phyloP scores from a whole-genome alignment of 305 asterid species.

The Solanum hybrid region DNA sequence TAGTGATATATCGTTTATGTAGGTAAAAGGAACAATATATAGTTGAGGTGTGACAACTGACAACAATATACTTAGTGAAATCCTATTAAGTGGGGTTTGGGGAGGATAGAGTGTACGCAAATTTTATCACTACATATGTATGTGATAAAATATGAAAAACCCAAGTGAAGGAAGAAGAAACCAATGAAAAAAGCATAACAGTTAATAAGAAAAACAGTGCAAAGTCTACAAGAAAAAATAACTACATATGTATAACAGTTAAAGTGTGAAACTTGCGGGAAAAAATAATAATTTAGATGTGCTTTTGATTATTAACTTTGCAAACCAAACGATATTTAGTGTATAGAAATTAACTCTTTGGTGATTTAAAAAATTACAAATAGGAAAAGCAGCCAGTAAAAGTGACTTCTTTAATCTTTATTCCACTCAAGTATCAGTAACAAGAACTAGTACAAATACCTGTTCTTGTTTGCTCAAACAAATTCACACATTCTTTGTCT shows the following conservation, averaged over 20 bases:
- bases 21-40: background rate
- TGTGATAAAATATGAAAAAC: no score
- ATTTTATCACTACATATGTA: background rate
- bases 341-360: background rate
- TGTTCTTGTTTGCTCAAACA: conserved; percentile 16
- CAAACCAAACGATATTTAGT: background rate
- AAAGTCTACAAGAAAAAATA: background rate
- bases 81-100: fast-evolving
- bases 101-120: fast-evolving
- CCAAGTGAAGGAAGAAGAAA: background rate
- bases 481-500: conserved; percentile 27
- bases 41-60: background rate
- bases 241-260: background rate
- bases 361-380: background rate
- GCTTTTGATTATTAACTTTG: background rate
- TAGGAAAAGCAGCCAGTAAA: conserved; percentile 13
- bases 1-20: background rate
- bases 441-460: conserved; percentile 34
- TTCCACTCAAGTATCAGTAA: conserved; percentile 13
- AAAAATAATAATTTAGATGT: background rate
- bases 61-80: background rate
- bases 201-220: background rate
- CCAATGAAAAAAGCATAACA: background rate
- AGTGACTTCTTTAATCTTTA: conserved; percentile 17
- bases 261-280: background rate